Evolutionary conservation across 2,329 filamentous ascomycete species (phyloP).

Genomic region (Xylaria digitata): DNA sequence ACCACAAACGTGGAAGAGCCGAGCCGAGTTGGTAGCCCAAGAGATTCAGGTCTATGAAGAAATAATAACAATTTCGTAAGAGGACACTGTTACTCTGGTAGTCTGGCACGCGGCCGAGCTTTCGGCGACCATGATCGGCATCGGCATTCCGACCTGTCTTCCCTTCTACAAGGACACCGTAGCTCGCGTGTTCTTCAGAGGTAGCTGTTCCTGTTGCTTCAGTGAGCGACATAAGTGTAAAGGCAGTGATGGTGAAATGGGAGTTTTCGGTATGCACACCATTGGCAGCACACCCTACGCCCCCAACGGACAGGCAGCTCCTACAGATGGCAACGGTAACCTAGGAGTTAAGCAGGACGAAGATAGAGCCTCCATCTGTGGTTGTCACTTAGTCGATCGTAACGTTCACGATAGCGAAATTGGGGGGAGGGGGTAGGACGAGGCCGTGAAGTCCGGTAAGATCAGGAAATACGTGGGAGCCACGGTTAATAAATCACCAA

Average conservation of each 20-base stretch:
- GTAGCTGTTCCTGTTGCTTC: not conserved
- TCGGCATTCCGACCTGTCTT: slow-evolving; percentile 41
- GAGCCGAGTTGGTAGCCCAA: not conserved
- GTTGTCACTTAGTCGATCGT: not conserved
- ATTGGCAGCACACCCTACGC: slow-evolving; percentile 16
- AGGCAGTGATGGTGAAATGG: not conserved
- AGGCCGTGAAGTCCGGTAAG: not conserved
- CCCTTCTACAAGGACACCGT: slow-evolving; percentile 35
- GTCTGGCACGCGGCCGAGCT: slow-evolving; percentile 41
- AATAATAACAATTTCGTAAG: slow-evolving; percentile 13
- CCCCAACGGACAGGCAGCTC: not conserved
- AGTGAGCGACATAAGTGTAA: not conserved
- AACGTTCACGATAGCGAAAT: not conserved
- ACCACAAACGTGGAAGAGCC: too few relatives aligned
- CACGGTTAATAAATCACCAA: not conserved
- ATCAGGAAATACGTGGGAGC: not conserved
- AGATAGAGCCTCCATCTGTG: not conserved
- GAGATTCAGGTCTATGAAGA: not conserved
- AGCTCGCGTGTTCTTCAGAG: slow-evolving; percentile 10
- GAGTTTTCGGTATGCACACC: slow-evolving; percentile 13
- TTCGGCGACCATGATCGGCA: slow-evolving; percentile 40
- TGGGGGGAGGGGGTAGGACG: not conserved
- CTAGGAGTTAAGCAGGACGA: not conserved
- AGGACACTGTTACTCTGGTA: slow-evolving; percentile 35
- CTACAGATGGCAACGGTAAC: not conserved